Base-by-base conservation (phyloP, 2,329 filamentous ascomycete species). In the Calonectria naviculata region DNA sequence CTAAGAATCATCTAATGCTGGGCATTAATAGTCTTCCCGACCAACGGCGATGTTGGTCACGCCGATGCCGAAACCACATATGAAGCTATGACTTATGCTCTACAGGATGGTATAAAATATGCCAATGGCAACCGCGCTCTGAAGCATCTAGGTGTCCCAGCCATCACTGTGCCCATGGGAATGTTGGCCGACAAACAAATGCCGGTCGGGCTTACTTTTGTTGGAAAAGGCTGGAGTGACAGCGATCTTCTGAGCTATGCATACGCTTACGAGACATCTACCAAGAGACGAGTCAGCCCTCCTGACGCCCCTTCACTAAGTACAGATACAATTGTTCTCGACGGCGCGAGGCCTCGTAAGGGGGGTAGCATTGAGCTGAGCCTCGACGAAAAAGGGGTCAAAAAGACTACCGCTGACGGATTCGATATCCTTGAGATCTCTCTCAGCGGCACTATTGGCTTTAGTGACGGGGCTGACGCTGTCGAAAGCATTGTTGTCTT, bases 111-210 rank as follows among this genome's bases (percentile, higher is more conserved):
- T 21, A 34, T 72, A 9, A 64, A 64, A 21, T 72, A 72, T 42
- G 36, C 62, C 60, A 70, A 72, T 29, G 70, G 70, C 7, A 47
- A 56, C n/a, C 60, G 70, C 13, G 70, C 67, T 13, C 54, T 72
- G 13, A 65, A 65, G 42, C 70, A 72, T 42, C 29, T 72, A 8
- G 70, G 70, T 3, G 47, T 72, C 15, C 70, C 70, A 5, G 62
- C 38, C 13, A 56, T 72, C 4, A 72, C 70, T 4, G 67, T 72
- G 2, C 70, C 70, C 1, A 70, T 72, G 70, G 70, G 70, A 26
- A 46, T 52, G 8, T 26, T 72, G 13, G n/a, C 31, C 2, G 70
- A 72, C 24, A 70, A 70, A n/a, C 15, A 54, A 8, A 72, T 72
- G 58, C 70, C 70, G 1, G 64, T 72, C 15, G 70, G 70, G 4